Base-by-base conservation (phyloP, 352 stramenopile genomes). In the Globisporangium radiosum region DNA sequence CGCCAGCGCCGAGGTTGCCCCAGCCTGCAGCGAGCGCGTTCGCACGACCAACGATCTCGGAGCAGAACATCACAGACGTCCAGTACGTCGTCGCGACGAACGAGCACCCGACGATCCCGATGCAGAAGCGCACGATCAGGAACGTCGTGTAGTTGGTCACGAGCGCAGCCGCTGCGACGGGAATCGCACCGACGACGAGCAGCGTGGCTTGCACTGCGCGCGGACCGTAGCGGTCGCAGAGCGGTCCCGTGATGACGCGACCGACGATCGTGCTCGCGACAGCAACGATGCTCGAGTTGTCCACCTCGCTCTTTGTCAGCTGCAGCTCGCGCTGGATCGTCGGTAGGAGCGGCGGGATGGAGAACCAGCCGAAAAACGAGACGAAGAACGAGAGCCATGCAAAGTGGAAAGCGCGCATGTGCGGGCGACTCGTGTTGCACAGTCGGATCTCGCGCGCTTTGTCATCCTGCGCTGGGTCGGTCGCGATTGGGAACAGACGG, bases 361-460 rank as follows among this genome's bases (percentile, higher is more conserved):
- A 84, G 70, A 98, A 98, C 90, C 92, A 98, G 52, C 93, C 88
- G 63, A 97, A 92, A 76, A 98, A 98, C 54, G 93, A 92, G 51
- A 94, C 83, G 76, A 98, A 98, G 77, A 98, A 98, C 45, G 74
- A 91, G 15, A 97, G 65, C 92, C 92, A 98, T 13, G 88, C 69
- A 66, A 79, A 90, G 76, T 97, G 92, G 73, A 98, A 97, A 19
- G 90, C 87, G 53, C 92, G 84, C 91, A 98, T 98, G 72, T 98
- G 93, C 0, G 94, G 93, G 11, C 76, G 73, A 60, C 67, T 71
- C 65, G 78, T 80, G 59, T 54, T 93, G 49, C 44, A 69, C 4
- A 92, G 60, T 42, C 87, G 78, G 64, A 91, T 85, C 62, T 88
- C 77, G 13, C 43, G 81, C 19, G 82, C 69, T n/a, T 70, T 53